Percentiles rank a stretch among this genome's conserved stretches.
phyloP scores from a whole-genome alignment of 176 grass and related monocot genomes.

The Microstegium vimineum region DNA sequence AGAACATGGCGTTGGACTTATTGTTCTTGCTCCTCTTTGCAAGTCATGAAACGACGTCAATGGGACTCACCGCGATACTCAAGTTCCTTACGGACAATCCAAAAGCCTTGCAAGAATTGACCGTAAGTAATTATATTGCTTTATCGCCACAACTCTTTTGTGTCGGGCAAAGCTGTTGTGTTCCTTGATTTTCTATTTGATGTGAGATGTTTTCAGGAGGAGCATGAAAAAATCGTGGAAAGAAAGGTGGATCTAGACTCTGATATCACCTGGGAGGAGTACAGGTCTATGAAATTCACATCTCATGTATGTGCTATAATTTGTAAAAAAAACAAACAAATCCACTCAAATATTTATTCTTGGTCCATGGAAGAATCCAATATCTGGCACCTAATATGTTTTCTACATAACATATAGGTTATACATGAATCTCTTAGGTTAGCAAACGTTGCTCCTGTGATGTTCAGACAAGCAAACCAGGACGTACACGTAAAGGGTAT shows the following conservation, averaged over 20 bases:
- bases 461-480: constrained; percentile 50
- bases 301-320: constrained; percentile 20
- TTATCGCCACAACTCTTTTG: neutral
- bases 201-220: neutral
- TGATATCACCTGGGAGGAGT: too few species aligned
- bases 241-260: too few species aligned
- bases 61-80: constrained; percentile 34
- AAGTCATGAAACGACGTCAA: constrained; percentile 46
- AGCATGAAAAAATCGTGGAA: too few species aligned
- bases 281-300: too few species aligned
- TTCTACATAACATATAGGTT: neutral
- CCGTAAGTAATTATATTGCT: constrained; percentile 20
- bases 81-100: neutral
- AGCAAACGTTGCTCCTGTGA: neutral
- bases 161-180: too few species aligned
- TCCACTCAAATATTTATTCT: too few species aligned
- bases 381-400: too few species aligned
- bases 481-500: constrained; percentile 55
- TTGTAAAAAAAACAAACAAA: too few species aligned
- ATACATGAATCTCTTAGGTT: neutral
- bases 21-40: constrained; percentile 52
- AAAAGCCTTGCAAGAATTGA: constrained; percentile 35
- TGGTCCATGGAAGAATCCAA: too few species aligned
- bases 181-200: neutral
- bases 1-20: neutral